Conservation (phyloP, 768 basidiomycete species). For the Auriscalpium orientale region DNA sequence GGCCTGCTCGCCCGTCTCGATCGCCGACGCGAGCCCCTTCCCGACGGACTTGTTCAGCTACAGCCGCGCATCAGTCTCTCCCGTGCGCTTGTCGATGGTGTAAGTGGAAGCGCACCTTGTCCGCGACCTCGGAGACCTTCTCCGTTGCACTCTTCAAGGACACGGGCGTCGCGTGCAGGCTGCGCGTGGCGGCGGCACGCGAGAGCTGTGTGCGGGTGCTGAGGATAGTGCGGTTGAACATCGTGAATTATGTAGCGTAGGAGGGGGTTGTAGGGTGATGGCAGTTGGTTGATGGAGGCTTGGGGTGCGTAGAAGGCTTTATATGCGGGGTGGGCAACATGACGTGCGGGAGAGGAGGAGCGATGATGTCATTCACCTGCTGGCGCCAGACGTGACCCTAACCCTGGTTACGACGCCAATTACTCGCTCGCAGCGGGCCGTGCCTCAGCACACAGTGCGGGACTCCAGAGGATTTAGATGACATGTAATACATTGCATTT, state of each 20-base stretch:
- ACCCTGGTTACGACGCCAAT: no score
- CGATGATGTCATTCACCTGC: no score
- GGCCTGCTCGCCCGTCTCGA: slow-evolving; percentile 8
- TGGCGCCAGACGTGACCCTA: no score
- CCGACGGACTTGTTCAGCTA: slow-evolving; percentile 13
- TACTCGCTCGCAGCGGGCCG: no score
- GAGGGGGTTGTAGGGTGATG: no score
- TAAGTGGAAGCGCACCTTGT: slow-evolving; percentile 3
- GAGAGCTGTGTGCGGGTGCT: neutral
- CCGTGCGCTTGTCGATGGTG: neutral
- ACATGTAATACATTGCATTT: no score
- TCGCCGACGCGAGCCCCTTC: slow-evolving; percentile 9
- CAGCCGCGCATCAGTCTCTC: neutral
- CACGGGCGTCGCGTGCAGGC: slow-evolving; percentile 4
- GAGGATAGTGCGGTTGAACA: slow-evolving; percentile 1
- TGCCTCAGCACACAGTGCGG: no score
- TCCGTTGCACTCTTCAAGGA: slow-evolving; percentile 4
- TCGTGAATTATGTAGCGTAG: neutral
- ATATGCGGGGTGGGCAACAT: no score
- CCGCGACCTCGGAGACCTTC: slow-evolving; percentile 10
- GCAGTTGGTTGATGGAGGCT: no score
- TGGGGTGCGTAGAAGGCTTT: no score
- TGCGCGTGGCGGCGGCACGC: neutral
- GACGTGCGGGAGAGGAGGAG: no score
- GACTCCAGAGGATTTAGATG: no score